Percentiles rank a stretch among this genome's conserved stretches.
phyloP scores from a whole-genome alignment of 2,329 filamentous ascomycete species.

The Ceratocystis diversiconidia region DNA sequence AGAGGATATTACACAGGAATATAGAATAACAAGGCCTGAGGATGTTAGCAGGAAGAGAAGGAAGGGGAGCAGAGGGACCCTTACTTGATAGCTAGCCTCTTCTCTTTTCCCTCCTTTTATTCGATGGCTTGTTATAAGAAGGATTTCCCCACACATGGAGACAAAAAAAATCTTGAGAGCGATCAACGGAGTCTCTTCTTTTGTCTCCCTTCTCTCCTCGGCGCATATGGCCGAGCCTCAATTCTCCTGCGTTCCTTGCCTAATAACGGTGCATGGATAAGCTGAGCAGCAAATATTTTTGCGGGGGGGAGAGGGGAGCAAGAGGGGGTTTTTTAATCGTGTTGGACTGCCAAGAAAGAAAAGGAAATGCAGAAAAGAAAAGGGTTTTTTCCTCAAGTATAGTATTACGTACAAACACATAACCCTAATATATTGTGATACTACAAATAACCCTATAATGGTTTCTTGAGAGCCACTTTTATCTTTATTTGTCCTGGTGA shows the following conservation, averaged over 20 bases:
- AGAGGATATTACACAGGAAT: too few species aligned
- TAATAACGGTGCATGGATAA: background rate
- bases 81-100: background rate
- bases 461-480: background rate
- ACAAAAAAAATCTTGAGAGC: background rate
- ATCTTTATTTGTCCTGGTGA: background rate
- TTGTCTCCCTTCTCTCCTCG: background rate
- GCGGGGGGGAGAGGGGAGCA: background rate
- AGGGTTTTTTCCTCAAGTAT: background rate
- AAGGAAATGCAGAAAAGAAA: background rate
- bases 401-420: background rate
- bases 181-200: background rate
- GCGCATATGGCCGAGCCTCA: slow-evolving; percentile 1
- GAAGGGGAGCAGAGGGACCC: background rate
- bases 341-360: background rate
- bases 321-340: too few species aligned
- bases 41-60: background rate
- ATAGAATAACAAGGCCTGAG: background rate
- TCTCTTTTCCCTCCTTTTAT: background rate
- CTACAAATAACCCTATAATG: background rate
- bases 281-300: background rate
- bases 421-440: background rate
- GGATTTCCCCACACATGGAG: background rate
- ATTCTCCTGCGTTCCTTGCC: background rate
- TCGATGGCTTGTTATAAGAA: background rate